Percentiles rank a stretch among this genome's conserved stretches.
Evolutionary conservation across 768 basidiomycete species (phyloP).

Genomic region (Lactarius evosmus): DNA sequence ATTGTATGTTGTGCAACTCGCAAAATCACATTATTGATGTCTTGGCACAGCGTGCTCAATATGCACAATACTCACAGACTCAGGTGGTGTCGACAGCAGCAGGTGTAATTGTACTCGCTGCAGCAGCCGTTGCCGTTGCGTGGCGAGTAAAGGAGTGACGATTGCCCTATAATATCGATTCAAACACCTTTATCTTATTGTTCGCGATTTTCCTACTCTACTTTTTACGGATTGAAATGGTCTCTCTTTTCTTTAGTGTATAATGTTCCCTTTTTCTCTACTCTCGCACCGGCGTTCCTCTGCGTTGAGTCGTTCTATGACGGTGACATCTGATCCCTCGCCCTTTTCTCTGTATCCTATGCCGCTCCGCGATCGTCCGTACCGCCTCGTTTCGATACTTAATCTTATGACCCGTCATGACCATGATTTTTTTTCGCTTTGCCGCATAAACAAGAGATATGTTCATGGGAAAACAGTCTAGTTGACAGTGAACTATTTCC

Average conservation of each 20-base stretch:
- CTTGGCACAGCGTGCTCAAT: background rate
- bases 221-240: conserved; percentile 19
- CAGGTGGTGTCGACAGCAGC: conserved; percentile 26
- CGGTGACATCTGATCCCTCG: conserved; percentile 7
- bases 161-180: background rate
- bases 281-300: conserved; percentile 9
- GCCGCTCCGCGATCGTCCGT: conserved; percentile 8
- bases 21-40: background rate
- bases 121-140: conserved; percentile 28
- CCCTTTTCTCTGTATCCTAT: conserved; percentile 23
- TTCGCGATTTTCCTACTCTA: conserved; percentile 17
- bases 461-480: conserved; percentile 22
- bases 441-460: conserved; percentile 19
- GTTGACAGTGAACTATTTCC: conserved; percentile 17
- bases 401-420: conserved; percentile 28
- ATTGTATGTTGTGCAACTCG: background rate
- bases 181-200: conserved; percentile 23
- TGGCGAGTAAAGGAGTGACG: conserved; percentile 27
- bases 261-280: conserved; percentile 15
- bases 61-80: conserved; percentile 17
- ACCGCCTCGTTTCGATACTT: conserved; percentile 21
- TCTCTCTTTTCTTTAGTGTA: conserved; percentile 22
- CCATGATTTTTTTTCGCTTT: conserved; percentile 16
- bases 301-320: conserved; percentile 2
- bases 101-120: conserved; percentile 27